Evolutionary conservation across 768 basidiomycete species (phyloP), one percentile per base, ranked within the genome.

Genomic region (Paxillus ammoniavirescens): DNA sequence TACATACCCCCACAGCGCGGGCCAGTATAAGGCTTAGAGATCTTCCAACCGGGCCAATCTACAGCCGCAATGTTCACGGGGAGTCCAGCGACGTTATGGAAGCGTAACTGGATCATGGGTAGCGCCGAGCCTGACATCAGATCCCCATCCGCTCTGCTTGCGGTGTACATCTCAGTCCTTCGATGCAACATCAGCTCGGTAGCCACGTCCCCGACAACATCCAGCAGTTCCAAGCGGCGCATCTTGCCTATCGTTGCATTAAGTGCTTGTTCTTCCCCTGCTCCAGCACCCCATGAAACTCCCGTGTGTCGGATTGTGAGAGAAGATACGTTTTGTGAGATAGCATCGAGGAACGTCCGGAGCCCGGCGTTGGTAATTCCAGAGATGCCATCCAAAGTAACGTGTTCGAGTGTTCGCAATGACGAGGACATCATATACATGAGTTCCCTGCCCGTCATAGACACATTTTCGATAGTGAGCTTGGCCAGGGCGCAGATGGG

Each of bases 401-500:
- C 54, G 2, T n/a, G 37, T 4, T 26, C 9, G 12, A 51, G 53
- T 18, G 57, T 47, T 8, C 33, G 12, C 10, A 35, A 26, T 4
- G 57, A 56, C 7, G 26, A 49, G 45, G 54, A 47, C 4, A 47
- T 41, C 26, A 56, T 31, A 8, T 41, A 42, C 10, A 37, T 18
- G 18, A 52, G 54, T 10, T 56, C 50, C 38, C 15, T 21, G 47
- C 49, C 47, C 5, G 47, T 40, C 14, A 58, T 10, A 21, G 12
- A 0, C 14, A 44, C 14, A n/a, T 14, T 8, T 5, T 12, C 0
- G 17, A 58, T 13, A 13, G 35, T 37, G 8, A 58, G 31, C 0
- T 46, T 37, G 9, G 38, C 33, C 31, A 58, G 35, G 5, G 55
- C 31, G 17, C 57, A 58, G 1, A 36, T 23, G 9, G 53, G 56